These are phyloP conservation scores for Juglanconis sp. DNA, from an alignment of 2,329 filamentous ascomycete species.

Conservation along the genomic window DNA sequence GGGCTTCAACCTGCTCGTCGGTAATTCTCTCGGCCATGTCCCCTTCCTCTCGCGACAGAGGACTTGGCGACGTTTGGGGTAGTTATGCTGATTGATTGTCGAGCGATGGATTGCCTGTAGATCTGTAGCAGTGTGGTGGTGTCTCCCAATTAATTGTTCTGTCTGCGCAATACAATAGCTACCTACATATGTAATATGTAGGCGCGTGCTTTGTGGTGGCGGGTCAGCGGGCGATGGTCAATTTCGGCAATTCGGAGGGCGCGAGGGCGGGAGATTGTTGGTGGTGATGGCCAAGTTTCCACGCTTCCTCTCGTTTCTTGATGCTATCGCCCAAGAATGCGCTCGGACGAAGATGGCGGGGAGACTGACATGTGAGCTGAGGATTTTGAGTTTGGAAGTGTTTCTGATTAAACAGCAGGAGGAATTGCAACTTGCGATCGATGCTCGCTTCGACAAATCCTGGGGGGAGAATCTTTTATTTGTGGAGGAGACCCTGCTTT, in stretches of 20 bases:
- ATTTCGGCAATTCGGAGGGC: neutral
- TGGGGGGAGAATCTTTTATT: neutral
- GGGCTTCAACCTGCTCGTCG: slow-evolving; percentile 55
- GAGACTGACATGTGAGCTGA: neutral
- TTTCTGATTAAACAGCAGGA: neutral
- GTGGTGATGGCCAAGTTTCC: neutral
- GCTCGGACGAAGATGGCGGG: neutral
- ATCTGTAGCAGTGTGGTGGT: no score
- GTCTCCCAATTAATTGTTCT: neutral
- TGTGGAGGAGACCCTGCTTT: no score
- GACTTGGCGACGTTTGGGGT: neutral
- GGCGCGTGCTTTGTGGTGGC: neutral
- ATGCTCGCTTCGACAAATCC: neutral
- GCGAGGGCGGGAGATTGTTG: neutral
- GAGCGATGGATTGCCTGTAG: neutral
- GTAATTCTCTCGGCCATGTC: slow-evolving; percentile 56
- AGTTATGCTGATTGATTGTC: neutral
- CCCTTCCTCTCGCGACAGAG: slow-evolving; percentile 5
- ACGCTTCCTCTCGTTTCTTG: neutral
- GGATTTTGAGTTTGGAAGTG: neutral
- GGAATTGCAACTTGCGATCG: neutral
- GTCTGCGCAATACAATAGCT: neutral
- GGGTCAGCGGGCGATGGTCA: neutral
- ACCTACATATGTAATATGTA: neutral
- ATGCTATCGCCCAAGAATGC: neutral